A percentile compares a stretch with the other conserved stretches of the same genome.
phyloP scores from a whole-genome alignment of 2,329 filamentous ascomycete genomes.

The Fusarium sp. region DNA sequence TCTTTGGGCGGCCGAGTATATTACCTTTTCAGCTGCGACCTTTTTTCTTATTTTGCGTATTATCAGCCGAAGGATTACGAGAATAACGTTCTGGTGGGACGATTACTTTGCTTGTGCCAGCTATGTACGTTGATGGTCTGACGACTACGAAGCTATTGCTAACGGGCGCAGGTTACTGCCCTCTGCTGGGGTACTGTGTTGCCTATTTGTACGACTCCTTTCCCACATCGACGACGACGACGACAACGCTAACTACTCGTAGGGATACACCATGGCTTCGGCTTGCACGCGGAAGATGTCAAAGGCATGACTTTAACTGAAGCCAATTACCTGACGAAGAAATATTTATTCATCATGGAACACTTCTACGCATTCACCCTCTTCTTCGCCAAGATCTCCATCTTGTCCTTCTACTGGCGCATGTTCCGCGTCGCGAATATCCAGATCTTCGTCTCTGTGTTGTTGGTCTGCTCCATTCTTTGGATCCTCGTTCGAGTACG shows the following conservation, averaged over 20 bases:
- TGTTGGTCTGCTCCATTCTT: slow-evolving; percentile 43
- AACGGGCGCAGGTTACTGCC: slow-evolving; percentile 21
- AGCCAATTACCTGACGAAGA: slow-evolving; percentile 26
- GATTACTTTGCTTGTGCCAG: slow-evolving; percentile 37
- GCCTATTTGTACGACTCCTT: slow-evolving; percentile 23
- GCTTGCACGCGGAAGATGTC: slow-evolving; percentile 31
- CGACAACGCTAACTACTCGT: slow-evolving; percentile 1
- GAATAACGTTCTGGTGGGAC: slow-evolving; percentile 41
- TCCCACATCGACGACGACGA: background rate
- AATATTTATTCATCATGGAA: slow-evolving; percentile 43
- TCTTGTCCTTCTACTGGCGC: slow-evolving; percentile 51
- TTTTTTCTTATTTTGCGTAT: slow-evolving; percentile 34
- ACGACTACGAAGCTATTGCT: background rate
- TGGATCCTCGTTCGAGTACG: slow-evolving; percentile 47
- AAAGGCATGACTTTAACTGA: slow-evolving; percentile 13
- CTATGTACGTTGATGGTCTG: slow-evolving; percentile 22
- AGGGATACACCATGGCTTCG: slow-evolving; percentile 39
- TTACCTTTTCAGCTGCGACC: slow-evolving; percentile 40
- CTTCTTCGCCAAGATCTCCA: slow-evolving; percentile 47
- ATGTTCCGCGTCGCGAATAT: slow-evolving; percentile 48
- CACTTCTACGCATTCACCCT: slow-evolving; percentile 49
- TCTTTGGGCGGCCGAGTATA: slow-evolving; percentile 33
- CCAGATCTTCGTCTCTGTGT: slow-evolving; percentile 40
- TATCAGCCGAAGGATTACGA: slow-evolving; percentile 31
- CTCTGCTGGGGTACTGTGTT: slow-evolving; percentile 32